These are phyloP conservation scores for Penicillium hordei DNA, from an alignment of 2,329 filamentous ascomycete species.

Conservation along the genomic window DNA sequence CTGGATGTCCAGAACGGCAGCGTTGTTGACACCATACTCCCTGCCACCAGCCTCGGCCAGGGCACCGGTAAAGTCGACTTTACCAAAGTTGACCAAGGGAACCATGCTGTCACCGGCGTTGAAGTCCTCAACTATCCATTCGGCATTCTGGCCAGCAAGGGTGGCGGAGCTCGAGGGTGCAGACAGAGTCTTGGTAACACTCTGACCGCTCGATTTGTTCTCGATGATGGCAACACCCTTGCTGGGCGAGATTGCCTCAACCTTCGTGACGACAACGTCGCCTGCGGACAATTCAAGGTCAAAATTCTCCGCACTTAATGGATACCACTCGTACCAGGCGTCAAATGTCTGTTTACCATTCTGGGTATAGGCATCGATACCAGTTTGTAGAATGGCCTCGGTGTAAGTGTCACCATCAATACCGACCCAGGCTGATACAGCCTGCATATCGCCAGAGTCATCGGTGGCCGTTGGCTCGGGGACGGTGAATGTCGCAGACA, in stretches of 20 bases:
- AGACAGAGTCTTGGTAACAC: constrained; percentile 53
- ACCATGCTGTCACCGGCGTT: constrained; percentile 42
- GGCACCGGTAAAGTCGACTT: constrained; percentile 41
- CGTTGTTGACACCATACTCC: constrained; percentile 36
- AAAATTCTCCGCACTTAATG: constrained; percentile 57
- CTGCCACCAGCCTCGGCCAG: constrained; percentile 26
- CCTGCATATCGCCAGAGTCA: constrained; percentile 42
- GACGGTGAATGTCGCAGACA: constrained; percentile 51
- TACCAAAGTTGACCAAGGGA: constrained; percentile 50
- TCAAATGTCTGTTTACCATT: constrained; percentile 47
- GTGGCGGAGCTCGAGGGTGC: constrained; percentile 41
- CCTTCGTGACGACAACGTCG: constrained; percentile 45
- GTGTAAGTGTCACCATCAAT: constrained; percentile 61
- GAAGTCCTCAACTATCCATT: constrained; percentile 65
- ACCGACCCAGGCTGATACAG: constrained; percentile 59
- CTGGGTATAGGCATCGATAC: constrained; percentile 56
- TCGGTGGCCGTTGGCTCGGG: constrained; percentile 50
- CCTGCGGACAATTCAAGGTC: constrained; percentile 49
- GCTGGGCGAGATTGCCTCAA: constrained; percentile 42
- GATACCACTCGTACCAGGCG: constrained; percentile 64
- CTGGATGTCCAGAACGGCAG: constrained; percentile 50
- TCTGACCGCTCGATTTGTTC: constrained; percentile 55
- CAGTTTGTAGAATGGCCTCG: constrained; percentile 57
- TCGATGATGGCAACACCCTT: constrained; percentile 50
- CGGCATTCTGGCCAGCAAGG: constrained; percentile 58